These are phyloP conservation scores for Brettanomyces nanus DNA, from an alignment of 805 yeast genomes.

Conservation along the genomic window DNA sequence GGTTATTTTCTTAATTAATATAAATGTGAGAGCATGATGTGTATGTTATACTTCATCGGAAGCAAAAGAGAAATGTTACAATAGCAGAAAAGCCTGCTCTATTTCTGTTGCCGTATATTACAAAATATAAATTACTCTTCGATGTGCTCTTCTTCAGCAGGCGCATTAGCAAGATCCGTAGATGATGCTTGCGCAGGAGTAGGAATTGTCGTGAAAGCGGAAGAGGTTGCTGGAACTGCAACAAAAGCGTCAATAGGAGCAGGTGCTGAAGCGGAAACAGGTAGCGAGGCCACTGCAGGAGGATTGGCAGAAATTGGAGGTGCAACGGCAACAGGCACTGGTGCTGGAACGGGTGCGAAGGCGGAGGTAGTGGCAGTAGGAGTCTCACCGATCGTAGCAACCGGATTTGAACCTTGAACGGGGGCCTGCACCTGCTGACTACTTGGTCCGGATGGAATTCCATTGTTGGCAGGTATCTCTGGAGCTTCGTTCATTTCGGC, in stretches of 20 bases:
- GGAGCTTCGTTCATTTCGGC: not conserved
- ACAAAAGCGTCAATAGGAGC: conserved; percentile 3
- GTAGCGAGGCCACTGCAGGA: too few relatives aligned
- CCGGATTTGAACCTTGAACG: too few relatives aligned
- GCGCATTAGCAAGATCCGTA: not conserved
- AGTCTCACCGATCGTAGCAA: not conserved
- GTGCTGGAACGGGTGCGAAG: not conserved
- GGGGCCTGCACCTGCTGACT: too few relatives aligned
- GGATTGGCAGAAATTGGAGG: conserved; percentile 1
- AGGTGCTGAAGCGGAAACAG: not conserved
- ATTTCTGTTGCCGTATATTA: not conserved
- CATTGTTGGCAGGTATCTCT: too few relatives aligned
- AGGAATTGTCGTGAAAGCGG: not conserved
- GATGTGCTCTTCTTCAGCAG: conserved; percentile 9
- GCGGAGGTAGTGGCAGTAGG: not conserved
- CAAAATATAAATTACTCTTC: conserved; percentile 1
- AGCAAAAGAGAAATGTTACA: not conserved
- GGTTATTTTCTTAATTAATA: too few relatives aligned
- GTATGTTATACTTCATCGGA: too few relatives aligned
- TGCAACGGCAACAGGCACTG: not conserved
- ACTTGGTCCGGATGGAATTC: too few relatives aligned
- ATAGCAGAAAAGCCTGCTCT: not conserved
- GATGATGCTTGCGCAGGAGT: not conserved
- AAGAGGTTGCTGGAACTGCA: conserved; percentile 1
- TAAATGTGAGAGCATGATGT: too few relatives aligned